These are phyloP conservation scores for Aureobasidium sp. DNA, from an alignment of 2,329 filamentous ascomycete species.

Conservation along the genomic window DNA sequence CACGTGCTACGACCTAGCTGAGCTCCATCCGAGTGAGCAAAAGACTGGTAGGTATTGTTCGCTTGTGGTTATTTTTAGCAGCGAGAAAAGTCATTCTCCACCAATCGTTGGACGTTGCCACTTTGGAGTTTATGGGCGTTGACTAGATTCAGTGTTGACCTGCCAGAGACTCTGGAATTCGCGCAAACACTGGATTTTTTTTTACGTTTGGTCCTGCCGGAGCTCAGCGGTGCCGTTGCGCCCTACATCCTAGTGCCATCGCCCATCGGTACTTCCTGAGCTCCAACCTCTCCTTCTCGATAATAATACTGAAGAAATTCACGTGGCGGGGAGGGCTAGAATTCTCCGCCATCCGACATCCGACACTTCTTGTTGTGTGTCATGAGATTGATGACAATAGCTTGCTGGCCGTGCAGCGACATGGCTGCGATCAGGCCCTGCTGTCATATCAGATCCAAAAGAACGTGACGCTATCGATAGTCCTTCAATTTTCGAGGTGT, in stretches of 20 bases:
- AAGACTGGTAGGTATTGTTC: slow-evolving; percentile 1
- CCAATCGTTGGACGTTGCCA: slow-evolving; percentile 10
- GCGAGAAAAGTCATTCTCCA: not conserved
- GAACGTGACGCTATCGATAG: slow-evolving; percentile 3
- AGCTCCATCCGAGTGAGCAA: not conserved
- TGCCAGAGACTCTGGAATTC: slow-evolving; percentile 1
- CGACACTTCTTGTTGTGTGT: slow-evolving; percentile 8
- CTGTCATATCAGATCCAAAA: slow-evolving; percentile 1
- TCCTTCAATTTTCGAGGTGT: not conserved
- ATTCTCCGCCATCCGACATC: slow-evolving; percentile 1
- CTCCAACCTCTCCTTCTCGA: not conserved
- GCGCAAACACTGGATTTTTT: not conserved
- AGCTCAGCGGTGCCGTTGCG: not conserved
- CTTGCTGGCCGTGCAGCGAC: not conserved
- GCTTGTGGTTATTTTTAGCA: slow-evolving; percentile 15
- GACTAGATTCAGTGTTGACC: not conserved
- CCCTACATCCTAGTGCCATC: slow-evolving; percentile 4
- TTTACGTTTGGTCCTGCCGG: not conserved
- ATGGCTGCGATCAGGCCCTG: not conserved
- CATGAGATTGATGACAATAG: not conserved
- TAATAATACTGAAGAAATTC: not conserved
- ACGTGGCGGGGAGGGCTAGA: slow-evolving; percentile 1
- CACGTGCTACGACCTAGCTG: slow-evolving; percentile 10
- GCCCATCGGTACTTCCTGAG: not conserved
- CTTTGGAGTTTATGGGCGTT: slow-evolving; percentile 1